Base-by-base conservation (phyloP, 306 rosid species). In the Prunus kanzakura region DNA sequence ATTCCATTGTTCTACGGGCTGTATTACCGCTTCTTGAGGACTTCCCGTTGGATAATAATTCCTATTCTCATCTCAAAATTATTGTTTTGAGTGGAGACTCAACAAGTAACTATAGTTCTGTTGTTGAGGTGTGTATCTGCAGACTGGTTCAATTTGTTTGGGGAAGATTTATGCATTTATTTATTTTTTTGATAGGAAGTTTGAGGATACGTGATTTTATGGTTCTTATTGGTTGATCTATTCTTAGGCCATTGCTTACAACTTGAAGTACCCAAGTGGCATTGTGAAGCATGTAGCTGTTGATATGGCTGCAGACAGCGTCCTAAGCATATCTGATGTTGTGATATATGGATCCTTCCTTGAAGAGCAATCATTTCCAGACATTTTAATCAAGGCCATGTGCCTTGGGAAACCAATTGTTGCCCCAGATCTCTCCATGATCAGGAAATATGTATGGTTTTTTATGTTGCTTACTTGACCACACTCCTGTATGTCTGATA, bases 321-420 rank as follows among this genome's bases (percentile, higher is more conserved):
- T 90, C 76, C 82, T 96, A 61, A 79, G 76, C 52, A 45, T 71
- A 35, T 91, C 96, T 25, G 94, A 93, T 73, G 85, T 91, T 57
- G 93, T 96, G 82, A 82, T 96, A 54, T 93, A 93, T 73, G 98
- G 99, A 62, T 96, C 99, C 32, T 87, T 89, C 71, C 88, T 84
- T 64, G 94, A 92, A 82, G 98, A 89, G 71, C 93, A 83, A 81
- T 87, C 90, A 56, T 93, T 96, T 83, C 99, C 98, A 1, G 91
- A 86, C 79, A 78, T 89, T 87, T 87, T 96, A 84, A 63, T 85
- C 67, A 91, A 88, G 87, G 97, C 98, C 65, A 89, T 96, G 99
- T 81, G 93, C 88, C 93, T 91, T 67, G 98, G 82, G 81, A 96
- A 93, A 63, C 98, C 96, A 80, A 84, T 93, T 81, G 78, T 96